Evolutionary conservation across 2,329 filamentous ascomycete genomes (phyloP), one percentile per base, ranked within the genome.

Genomic region (Sclerotinia spermophila): DNA sequence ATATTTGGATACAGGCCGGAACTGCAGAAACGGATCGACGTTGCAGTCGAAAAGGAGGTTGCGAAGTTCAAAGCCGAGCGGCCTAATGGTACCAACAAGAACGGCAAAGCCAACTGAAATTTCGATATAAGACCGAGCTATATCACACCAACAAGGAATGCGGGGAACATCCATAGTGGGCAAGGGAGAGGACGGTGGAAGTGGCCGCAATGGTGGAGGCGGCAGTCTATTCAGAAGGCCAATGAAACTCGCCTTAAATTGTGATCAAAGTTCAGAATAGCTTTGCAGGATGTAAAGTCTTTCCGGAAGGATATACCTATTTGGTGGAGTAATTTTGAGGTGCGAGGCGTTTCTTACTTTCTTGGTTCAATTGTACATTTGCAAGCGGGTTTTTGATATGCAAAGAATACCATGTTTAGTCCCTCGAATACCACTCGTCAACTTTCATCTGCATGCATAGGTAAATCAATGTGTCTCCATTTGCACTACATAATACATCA

Each of bases 1-100:
- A 89, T 86, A 77, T 87, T 96, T 66, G 96, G 96, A 64, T 99
- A 98, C 82, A 88, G 96, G 72, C 92, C 90, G 1, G 94, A 97
- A 80, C 84, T 99, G 75, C 93, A 95, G 82, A 86, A 87, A 72
- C 89, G 95, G 66, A 88, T 98, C 59, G 89, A 95, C 73, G 89
- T 90, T 79, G 89, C 87, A 51, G 92, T 97, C 5, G 82, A 89
- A 78, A 84, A 87, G 75, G 93, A 97, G 79, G 86, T 97, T 74
- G 85, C 87, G 75, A 96, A 93, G 81, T 90, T 94, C 79, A 89
- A 84, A 77, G 83, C 85, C 48, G 82, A 84, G 72, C 89, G 89
- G 77, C 82, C 61, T 40, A 75, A 77, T 67, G 82, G 82, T 45
- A 77, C 76, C 7, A 76, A 73, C 53, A 84, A 84, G 78, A 83